Percentiles rank a stretch among this genome's conserved stretches.
phyloP scores from a whole-genome alignment of 2,329 filamentous ascomycete species.

The Aspergillus sp. region DNA sequence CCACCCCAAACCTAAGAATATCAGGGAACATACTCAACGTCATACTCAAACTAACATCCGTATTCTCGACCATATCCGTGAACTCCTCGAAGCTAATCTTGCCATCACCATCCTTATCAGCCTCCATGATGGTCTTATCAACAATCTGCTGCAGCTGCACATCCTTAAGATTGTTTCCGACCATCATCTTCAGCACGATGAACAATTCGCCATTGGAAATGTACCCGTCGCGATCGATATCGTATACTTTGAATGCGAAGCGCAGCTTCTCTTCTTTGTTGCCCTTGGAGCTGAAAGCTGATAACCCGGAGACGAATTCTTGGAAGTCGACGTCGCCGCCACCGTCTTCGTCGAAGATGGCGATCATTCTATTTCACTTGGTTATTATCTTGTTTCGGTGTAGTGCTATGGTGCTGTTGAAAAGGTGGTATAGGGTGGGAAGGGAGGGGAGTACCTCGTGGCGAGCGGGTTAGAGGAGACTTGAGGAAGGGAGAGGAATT shows the following conservation, averaged over 20 bases:
- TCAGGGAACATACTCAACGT: conserved; percentile 57
- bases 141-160: conserved; percentile 98
- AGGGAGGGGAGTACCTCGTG: conserved; percentile 66
- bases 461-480: conserved; percentile 97
- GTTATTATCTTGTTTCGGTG: background rate
- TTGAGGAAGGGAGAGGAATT: conserved; percentile 95
- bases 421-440: background rate
- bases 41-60: conserved; percentile 70
- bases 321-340: conserved; percentile 98
- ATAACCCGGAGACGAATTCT: conserved; percentile 94
- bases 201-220: conserved; percentile 99
- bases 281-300: conserved; percentile 94
- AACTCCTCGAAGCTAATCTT: conserved; percentile 99
- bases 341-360: conserved; percentile 98
- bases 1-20: too few species aligned
- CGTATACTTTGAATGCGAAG: conserved; percentile 99
- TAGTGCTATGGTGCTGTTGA: background rate
- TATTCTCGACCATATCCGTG: conserved; percentile 97
- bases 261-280: conserved; percentile 98
- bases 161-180: conserved; percentile 97
- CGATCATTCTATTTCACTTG: conserved; percentile 78
- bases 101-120: conserved; percentile 90
- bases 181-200: conserved; percentile 99
- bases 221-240: conserved; percentile 97
- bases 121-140: conserved; percentile 99